Base-by-base conservation (phyloP, 2,329 filamentous ascomycete genomes). In the Fusarium sp. region DNA sequence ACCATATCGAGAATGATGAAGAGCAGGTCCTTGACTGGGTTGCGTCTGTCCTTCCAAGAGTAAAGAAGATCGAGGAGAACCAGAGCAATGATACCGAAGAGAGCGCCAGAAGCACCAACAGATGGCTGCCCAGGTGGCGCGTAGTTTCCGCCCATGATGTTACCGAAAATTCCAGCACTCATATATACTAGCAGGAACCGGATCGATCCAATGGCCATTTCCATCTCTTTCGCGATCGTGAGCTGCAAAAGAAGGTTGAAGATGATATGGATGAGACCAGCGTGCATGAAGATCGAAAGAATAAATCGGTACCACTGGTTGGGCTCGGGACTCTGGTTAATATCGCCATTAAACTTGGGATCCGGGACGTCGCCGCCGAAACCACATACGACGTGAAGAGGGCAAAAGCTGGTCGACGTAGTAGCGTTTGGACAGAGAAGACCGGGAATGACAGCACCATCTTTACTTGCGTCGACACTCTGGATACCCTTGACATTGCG, bases 291-390 rank as follows among this genome's bases (percentile, higher is more conserved):
- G 67, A 99, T 98, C 41, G 96, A 95, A 3, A 91, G 83, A 77
- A 99, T 98, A 83, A 99, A 98, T 65, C 96, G 92, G 81, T 88
- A 99, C 96, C 96, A 99, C 79, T 99, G 96, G 77, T 98, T 90
- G 1, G 96, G 96, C 65, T 88, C 86, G 4, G 91, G 85, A 12
- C 69, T 81, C 74, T 87, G 83, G 57, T 83, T 72, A 29, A 79
- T 77, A 58, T 85, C 77, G 57, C 83, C 83, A 22, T 90, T 85
- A 73, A 89, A 86, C 4, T 83, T 77, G 11, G 92, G 92, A 69
- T 94, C 88, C 1, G 90, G 90, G 8, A 69, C 90, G n/a, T 69
- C 65, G 64, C 91, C 91, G 61, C 86, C 86, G 75, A 98, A 96
- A 29, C 94, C 94, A 79, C 96, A 99, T 18, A 97, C 86, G 18